Conservation (phyloP, 306 rosid species). For the Luffa acutangula region DNA sequence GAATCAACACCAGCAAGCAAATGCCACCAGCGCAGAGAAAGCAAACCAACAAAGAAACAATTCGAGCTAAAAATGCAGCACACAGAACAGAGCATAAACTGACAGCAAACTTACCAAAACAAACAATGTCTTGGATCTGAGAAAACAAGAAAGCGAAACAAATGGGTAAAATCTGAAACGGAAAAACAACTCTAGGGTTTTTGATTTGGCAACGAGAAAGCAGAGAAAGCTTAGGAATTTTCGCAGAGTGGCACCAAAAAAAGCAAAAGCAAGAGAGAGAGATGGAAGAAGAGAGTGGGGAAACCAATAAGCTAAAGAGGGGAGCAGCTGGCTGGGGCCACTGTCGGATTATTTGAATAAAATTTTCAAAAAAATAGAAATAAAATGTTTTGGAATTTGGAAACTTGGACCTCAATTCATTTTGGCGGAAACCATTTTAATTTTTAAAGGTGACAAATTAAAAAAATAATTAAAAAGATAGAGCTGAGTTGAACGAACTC, state of each 20-base stretch:
- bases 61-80: neutral
- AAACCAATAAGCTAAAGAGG: constrained; percentile 20
- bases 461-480: neutral
- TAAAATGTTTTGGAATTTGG: neutral
- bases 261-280: constrained; percentile 18
- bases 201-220: constrained; percentile 4
- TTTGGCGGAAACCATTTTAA: constrained; percentile 11
- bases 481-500: neutral
- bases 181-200: constrained; percentile 32
- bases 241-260: constrained; percentile 19
- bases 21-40: neutral
- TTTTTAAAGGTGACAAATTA: neutral
- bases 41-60: constrained; percentile 7
- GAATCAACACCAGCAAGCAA: neutral
- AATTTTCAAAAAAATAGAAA: neutral
- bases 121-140: constrained; percentile 41
- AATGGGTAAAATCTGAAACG: neutral
- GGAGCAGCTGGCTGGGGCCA: constrained; percentile 13
- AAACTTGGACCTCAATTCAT: neutral
- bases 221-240: constrained; percentile 13
- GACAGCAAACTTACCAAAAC: neutral
- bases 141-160: constrained; percentile 8
- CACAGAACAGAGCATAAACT: neutral
- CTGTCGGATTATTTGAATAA: neutral
- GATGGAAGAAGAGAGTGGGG: constrained; percentile 19